A percentile compares a stretch with the other conserved stretches of the same genome.
Conservation (phyloP, 768 basidiomycete genomes). For the Leucocoprinus birnbaumii region DNA sequence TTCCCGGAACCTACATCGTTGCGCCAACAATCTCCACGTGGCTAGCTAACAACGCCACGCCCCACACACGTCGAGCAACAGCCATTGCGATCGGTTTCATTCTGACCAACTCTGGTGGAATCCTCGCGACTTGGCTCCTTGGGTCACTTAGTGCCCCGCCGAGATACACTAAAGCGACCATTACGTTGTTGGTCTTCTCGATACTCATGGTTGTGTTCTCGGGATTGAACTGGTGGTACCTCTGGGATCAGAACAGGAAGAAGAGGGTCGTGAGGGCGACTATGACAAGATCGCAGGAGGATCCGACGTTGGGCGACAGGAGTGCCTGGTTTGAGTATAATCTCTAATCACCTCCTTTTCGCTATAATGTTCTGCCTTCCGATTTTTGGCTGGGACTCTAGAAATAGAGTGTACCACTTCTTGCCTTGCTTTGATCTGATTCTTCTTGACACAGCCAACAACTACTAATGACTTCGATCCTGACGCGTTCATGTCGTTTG, state of each 20-base stretch:
- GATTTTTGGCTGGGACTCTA: too few species aligned
- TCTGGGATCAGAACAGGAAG: conserved; percentile 40
- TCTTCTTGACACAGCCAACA: too few species aligned
- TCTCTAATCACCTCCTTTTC: conserved; percentile 22
- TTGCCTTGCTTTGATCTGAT: too few species aligned
- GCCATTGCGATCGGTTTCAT: conserved; percentile 55
- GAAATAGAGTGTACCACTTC: too few species aligned
- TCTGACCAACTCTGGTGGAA: conserved; percentile 57
- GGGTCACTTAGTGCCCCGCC: conserved; percentile 49
- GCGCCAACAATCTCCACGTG: conserved; percentile 56
- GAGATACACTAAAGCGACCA: conserved; percentile 45
- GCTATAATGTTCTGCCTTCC: too few species aligned
- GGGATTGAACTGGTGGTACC: conserved; percentile 35
- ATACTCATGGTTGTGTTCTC: conserved; percentile 35
- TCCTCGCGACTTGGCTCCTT: conserved; percentile 59
- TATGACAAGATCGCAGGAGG: conserved; percentile 31
- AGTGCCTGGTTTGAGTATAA: conserved; percentile 56
- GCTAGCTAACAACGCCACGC: conserved; percentile 60
- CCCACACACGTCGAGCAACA: conserved; percentile 54
- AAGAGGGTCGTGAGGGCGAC: conserved; percentile 36
- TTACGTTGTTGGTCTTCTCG: conserved; percentile 37
- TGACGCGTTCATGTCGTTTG: too few species aligned
- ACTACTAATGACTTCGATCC: too few species aligned
- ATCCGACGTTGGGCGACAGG: conserved; percentile 40
- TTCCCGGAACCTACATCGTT: conserved; percentile 49